Conservation (phyloP, 495 filamentous ascomycete species). For the Aeminium ludgeri region DNA sequence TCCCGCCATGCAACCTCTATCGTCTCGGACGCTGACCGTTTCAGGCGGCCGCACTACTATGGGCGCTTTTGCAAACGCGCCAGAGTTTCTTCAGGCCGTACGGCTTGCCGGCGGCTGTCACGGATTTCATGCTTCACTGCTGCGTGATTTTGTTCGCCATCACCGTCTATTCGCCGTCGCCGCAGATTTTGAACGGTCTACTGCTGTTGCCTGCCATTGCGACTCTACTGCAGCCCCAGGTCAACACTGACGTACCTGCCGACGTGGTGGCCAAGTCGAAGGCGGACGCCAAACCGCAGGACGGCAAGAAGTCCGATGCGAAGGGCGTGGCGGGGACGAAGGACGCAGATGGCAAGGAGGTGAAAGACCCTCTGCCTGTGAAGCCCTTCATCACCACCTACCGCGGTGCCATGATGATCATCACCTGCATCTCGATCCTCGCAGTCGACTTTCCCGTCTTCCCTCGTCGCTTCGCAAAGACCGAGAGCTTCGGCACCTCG, state of each 20-base stretch:
- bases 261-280: slow-evolving; percentile 11
- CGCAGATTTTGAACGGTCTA: slow-evolving; percentile 58
- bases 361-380: slow-evolving; percentile 44
- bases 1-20: background rate
- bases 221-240: slow-evolving; percentile 20
- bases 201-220: slow-evolving; percentile 52
- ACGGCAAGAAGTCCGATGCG: background rate
- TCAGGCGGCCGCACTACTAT: slow-evolving; percentile 66
- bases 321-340: slow-evolving; percentile 2
- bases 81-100: slow-evolving; percentile 69
- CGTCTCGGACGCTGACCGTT: background rate
- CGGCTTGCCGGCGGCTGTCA: slow-evolving; percentile 43
- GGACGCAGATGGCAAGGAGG: slow-evolving; percentile 1
- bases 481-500: slow-evolving; percentile 94
- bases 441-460: slow-evolving; percentile 92
- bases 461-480: slow-evolving; percentile 88
- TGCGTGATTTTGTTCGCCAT: slow-evolving; percentile 63
- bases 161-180: slow-evolving; percentile 66
- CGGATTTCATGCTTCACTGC: slow-evolving; percentile 80
- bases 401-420: slow-evolving; percentile 77
- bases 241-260: background rate
- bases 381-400: slow-evolving; percentile 89
- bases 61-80: slow-evolving; percentile 80
- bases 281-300: slow-evolving; percentile 2
- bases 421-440: slow-evolving; percentile 85